Conservation (phyloP, 106 monocot genomes). For the Dioscorea dumetorum region DNA sequence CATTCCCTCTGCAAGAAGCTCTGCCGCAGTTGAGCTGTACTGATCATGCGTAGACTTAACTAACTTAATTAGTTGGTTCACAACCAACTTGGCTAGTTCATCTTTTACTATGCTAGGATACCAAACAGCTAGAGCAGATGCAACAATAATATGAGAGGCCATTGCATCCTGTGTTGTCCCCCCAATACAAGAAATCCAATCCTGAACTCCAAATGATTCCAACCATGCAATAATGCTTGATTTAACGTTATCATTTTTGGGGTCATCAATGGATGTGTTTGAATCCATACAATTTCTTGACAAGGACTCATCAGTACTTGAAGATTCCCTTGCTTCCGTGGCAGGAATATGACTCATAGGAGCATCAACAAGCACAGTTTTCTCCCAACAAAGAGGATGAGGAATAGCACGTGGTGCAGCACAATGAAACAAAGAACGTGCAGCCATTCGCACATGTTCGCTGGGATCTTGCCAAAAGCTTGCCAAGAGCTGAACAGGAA, state of each 20-base stretch:
- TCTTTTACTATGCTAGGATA: constrained; percentile 90
- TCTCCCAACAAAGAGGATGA: constrained; percentile 37
- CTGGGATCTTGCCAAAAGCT: constrained; percentile 99
- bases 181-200: constrained; percentile 82
- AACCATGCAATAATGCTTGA: constrained; percentile 60
- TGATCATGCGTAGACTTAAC: constrained; percentile 83
- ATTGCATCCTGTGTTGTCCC: constrained; percentile 83
- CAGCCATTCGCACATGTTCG: constrained; percentile 98
- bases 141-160: constrained; percentile 84
- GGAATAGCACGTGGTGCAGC: constrained; percentile 92
- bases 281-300: constrained; percentile 3
- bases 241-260: constrained; percentile 21
- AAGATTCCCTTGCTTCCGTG: constrained; percentile 6
- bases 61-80: constrained; percentile 71
- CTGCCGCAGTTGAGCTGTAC: constrained; percentile 94
- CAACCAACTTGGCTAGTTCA: constrained; percentile 48
- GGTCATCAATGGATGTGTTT: neutral
- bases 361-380: constrained; percentile 12
- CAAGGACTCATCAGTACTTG: constrained; percentile 5
- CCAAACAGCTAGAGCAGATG: constrained; percentile 95
- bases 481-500: constrained; percentile 55
- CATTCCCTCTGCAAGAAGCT: constrained; percentile 99
- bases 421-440: constrained; percentile 96
- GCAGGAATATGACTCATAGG: constrained; percentile 18
- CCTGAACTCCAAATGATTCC: constrained; percentile 83